Percentiles rank a stretch among this genome's conserved stretches.
Evolutionary conservation across 2,329 filamentous ascomycete species (phyloP).

Genomic region (Penicillium sp.): DNA sequence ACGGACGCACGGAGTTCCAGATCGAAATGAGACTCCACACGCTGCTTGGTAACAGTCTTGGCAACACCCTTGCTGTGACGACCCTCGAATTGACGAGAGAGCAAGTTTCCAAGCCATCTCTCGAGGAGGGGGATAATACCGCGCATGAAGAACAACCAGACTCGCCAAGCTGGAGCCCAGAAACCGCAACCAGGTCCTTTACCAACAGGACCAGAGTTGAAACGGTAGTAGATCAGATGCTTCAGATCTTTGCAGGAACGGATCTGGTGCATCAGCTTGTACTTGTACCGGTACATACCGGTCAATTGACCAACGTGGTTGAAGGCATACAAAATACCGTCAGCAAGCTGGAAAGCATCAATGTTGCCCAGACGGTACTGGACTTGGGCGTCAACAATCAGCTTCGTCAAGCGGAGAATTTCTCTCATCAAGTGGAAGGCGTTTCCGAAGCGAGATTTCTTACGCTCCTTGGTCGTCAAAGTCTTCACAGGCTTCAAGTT

Average conservation of each 20-base stretch:
- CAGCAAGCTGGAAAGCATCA: constrained; percentile 96
- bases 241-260: constrained; percentile 98
- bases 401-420: constrained; percentile 90
- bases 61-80: constrained; percentile 98
- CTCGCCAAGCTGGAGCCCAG: constrained; percentile 97
- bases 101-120: constrained; percentile 93
- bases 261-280: constrained; percentile 99
- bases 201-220: constrained; percentile 94
- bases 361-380: constrained; percentile 98
- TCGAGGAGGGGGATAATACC: constrained; percentile 96
- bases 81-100: constrained; percentile 96
- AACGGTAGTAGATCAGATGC: constrained; percentile 98
- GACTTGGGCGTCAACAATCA: constrained; percentile 97
- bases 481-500: constrained; percentile 99
- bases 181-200: constrained; percentile 98
- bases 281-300: constrained; percentile 99
- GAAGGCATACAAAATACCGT: constrained; percentile 98
- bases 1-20: constrained; percentile 95
- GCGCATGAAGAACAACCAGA: constrained; percentile 99
- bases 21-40: constrained; percentile 98
- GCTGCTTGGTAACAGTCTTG: constrained; percentile 98
- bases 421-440: constrained; percentile 99
- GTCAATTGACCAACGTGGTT: constrained; percentile 98
- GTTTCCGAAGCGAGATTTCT: constrained; percentile 98
- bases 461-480: constrained; percentile 95